These are phyloP conservation scores for Vitis amurensis DNA, from an alignment of 164 flowering plant genomes.

Conservation along the genomic window DNA sequence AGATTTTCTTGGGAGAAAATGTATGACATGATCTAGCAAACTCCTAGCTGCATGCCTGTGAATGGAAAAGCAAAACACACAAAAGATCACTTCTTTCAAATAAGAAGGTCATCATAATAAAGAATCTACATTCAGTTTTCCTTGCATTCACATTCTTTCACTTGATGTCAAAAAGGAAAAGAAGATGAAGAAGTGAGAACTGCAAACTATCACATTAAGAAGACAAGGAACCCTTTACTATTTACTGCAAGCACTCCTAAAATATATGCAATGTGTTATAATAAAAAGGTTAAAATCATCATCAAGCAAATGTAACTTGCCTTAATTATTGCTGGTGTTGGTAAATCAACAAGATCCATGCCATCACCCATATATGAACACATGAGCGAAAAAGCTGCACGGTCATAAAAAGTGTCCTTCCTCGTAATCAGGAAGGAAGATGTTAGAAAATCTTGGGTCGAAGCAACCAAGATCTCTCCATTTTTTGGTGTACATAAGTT, in stretches of 20 bases:
- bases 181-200: too few relatives aligned
- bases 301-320: constrained; percentile 29
- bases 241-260: background rate
- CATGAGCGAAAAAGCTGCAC: constrained; percentile 85
- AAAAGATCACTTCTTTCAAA: too few relatives aligned
- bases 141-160: too few relatives aligned
- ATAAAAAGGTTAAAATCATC: background rate
- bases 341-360: constrained; percentile 85
- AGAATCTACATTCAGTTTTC: too few relatives aligned
- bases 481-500: constrained; percentile 98
- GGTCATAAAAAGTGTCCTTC: constrained; percentile 96
- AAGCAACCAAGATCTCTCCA: constrained; percentile 96
- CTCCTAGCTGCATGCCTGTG: too few relatives aligned
- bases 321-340: constrained; percentile 88
- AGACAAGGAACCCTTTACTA: too few relatives aligned
- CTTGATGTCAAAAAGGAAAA: too few relatives aligned
- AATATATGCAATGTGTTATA: background rate
- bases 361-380: constrained; percentile 96
- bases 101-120: too few relatives aligned
- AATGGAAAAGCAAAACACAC: too few relatives aligned
- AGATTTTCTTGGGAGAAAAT: too few relatives aligned
- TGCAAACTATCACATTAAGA: too few relatives aligned
- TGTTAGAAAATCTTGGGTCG: constrained; percentile 96
- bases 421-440: constrained; percentile 96
- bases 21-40: too few relatives aligned